Percentiles rank a stretch among this genome's conserved stretches.
These are phyloP conservation scores for Mesembryanthemum crystallinum DNA, from an alignment of 148 eudicot species.

Conservation along the genomic window DNA sequence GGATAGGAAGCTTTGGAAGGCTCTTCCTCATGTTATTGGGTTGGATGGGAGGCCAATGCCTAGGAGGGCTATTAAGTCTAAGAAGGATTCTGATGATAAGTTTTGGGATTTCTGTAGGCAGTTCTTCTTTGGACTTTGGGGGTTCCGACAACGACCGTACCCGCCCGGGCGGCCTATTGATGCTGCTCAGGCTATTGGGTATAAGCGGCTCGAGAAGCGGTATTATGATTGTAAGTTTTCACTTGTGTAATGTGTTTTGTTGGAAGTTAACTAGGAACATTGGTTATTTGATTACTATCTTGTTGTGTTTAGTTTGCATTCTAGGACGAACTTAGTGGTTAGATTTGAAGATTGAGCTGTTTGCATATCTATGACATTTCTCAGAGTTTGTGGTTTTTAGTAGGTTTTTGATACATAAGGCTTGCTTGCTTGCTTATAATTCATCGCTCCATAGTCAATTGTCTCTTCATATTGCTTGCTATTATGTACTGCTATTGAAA, in stretches of 20 bases:
- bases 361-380: background rate
- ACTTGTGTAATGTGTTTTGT: background rate
- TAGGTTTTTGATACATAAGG: background rate
- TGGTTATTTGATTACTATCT: background rate
- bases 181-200: conserved; percentile 90
- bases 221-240: conserved; percentile 80
- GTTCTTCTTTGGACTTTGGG: conserved; percentile 92
- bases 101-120: conserved; percentile 90
- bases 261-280: background rate
- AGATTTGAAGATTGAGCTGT: background rate
- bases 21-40: conserved; percentile 65
- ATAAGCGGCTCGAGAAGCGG: conserved; percentile 69
- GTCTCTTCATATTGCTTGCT: conserved; percentile 7
- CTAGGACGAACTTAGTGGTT: background rate
- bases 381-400: background rate
- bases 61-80: conserved; percentile 55
- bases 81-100: conserved; percentile 58
- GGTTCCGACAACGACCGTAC: conserved; percentile 74
- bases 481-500: background rate
- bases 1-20: conserved; percentile 61
- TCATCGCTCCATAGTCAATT: background rate
- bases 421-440: background rate
- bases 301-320: conserved; percentile 1
- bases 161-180: conserved; percentile 85
- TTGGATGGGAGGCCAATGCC: conserved; percentile 92